These are phyloP conservation scores for Rubroshorea leprosula DNA, from an alignment of 345 rosid genomes.

Conservation along the genomic window DNA sequence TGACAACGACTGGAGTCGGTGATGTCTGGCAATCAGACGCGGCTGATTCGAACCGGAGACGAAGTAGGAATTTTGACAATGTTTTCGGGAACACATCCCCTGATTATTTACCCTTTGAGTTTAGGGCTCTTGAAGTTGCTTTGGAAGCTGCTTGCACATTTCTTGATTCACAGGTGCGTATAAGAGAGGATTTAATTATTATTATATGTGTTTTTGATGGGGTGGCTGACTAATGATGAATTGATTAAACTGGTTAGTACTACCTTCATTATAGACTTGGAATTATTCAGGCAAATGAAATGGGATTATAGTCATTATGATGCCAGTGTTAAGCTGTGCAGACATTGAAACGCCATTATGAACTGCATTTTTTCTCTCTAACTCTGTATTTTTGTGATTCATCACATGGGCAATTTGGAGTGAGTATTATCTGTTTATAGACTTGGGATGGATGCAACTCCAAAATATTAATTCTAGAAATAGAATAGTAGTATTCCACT, in stretches of 20 bases:
- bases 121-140: conserved; percentile 92
- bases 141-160: conserved; percentile 96
- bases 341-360: not conserved
- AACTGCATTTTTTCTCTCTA: not conserved
- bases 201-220: not conserved
- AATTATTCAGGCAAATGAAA: no score
- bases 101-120: conserved; percentile 97
- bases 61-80: conserved; percentile 65
- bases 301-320: not conserved
- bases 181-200: conserved; percentile 2
- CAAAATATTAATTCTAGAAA: no score
- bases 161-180: conserved; percentile 94
- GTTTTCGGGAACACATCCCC: conserved; percentile 64
- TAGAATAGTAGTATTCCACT: no score
- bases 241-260: not conserved
- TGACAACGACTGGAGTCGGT: conserved; percentile 46
- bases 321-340: not conserved
- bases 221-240: no score
- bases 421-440: no score
- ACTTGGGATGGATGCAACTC: not conserved
- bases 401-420: not conserved
- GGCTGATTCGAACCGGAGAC: conserved; percentile 44
- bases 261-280: not conserved
- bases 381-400: no score
- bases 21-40: conserved; percentile 77